Percentiles rank a stretch among this genome's conserved stretches.
phyloP scores from a whole-genome alignment of 2,329 filamentous ascomycete species.

The Colletotrichum abscissum region DNA sequence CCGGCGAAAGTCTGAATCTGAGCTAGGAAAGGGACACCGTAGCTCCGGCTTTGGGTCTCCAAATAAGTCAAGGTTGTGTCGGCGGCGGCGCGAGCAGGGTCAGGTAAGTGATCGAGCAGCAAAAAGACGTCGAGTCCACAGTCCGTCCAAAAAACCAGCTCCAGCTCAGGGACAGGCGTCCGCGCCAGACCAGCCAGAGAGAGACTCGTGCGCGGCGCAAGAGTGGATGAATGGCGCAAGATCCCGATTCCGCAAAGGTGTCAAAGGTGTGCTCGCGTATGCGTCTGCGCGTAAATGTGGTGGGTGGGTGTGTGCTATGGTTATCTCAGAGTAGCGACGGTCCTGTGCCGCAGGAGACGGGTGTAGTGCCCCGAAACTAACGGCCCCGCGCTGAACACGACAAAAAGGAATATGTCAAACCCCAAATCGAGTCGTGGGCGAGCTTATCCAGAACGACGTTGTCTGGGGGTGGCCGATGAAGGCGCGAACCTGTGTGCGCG shows the following conservation, averaged over 20 bases:
- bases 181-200: constrained; percentile 16
- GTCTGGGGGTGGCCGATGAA: neutral
- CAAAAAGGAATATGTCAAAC: neutral
- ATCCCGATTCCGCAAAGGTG: constrained; percentile 4
- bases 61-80: neutral
- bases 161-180: neutral
- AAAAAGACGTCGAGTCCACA: neutral
- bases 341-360: constrained; percentile 10
- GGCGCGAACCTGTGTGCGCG: neutral
- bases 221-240: constrained; percentile 18
- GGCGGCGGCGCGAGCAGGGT: neutral
- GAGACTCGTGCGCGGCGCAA: constrained; percentile 16
- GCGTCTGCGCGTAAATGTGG: neutral
- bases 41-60: neutral
- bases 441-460: neutral
- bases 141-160: neutral
- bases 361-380: constrained; percentile 12
- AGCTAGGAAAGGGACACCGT: constrained; percentile 1
- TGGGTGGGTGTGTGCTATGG: constrained; percentile 3
- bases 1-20: constrained; percentile 17
- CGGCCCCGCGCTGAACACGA: neutral
- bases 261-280: neutral
- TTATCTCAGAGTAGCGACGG: neutral
- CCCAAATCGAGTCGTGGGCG: neutral
- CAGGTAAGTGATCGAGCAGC: neutral